Base-by-base conservation (phyloP, 176 grass and related monocot genomes). In the Bolboschoenus planiculmis region DNA sequence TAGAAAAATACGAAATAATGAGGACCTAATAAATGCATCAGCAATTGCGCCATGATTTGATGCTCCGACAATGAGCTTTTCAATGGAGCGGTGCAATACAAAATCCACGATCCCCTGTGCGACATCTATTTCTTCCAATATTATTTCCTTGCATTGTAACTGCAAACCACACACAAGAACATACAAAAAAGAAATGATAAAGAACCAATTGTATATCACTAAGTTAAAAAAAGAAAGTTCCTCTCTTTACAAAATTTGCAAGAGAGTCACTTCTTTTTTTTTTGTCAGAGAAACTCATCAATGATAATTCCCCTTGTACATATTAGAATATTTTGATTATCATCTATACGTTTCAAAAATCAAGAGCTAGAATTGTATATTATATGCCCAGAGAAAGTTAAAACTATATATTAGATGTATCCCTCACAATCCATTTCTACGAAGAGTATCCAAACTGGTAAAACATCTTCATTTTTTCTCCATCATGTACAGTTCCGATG, bases 111-210 rank as follows among this genome's bases (percentile, higher is more conserved):
- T 95, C 74, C 84, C 84, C 82, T 95, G 92, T 7, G 88, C 54
- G 46, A 88, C 84, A 72, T 95, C 90, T 34, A 81, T 53, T 83
- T 83, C 88, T 54, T 95, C 93, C 59, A 95, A 78, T 76, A 95
- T 74, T 53, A 90, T 46, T 81, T 95, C 93, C 82, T 91, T 95
- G 82, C 86, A 92, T 84, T 92, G 93, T 48, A 95, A 87, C 93
- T 95, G 84, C 70, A 90, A 54, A 85, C 14, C 1, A 80, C 31
- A 56, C 10, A 80, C 10, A 7, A 7, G 48, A 37, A 59, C 43
- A 80, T 80, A 61, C n/a, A 27, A 80, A 79, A 67, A 39, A 35
- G 50, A 53, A n/a, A n/a, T n/a, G n/a, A n/a, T n/a, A n/a, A n/a
- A n/a, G n/a, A n/a, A n/a, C n/a, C n/a, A n/a, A n/a, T n/a, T n/a